Evolutionary conservation across 116 monocot genomes (phyloP).

Genomic region (Phalaenopsis hybrid): DNA sequence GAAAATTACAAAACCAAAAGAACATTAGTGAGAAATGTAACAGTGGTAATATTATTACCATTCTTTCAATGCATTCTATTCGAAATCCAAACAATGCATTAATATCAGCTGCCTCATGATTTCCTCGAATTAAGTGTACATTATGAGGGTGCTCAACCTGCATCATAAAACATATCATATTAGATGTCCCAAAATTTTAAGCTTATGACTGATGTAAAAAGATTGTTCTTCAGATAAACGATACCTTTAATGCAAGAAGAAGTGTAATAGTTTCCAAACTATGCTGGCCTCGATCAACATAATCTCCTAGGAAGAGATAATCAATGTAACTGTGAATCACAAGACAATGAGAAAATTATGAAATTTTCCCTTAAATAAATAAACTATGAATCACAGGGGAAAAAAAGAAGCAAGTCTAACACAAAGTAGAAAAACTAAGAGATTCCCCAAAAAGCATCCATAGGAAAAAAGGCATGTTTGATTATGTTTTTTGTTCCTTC

Average conservation of each 20-base stretch:
- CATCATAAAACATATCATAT: constrained; percentile 4
- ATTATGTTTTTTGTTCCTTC: too few species aligned
- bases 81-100: constrained; percentile 99
- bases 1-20: not conserved
- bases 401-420: not conserved
- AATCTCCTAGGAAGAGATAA: constrained; percentile 99
- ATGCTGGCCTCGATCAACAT: constrained; percentile 98
- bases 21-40: not conserved
- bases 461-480: not conserved
- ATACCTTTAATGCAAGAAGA: constrained; percentile 96
- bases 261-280: constrained; percentile 95
- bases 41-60: constrained; percentile 41
- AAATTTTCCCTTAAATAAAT: not conserved
- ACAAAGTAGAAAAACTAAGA: not conserved
- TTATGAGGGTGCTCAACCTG: constrained; percentile 92
- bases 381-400: not conserved
- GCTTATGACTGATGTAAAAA: not conserved
- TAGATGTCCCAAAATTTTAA: not conserved
- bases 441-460: not conserved
- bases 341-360: constrained; percentile 9
- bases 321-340: constrained; percentile 88
- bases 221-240: not conserved
- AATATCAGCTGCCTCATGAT: constrained; percentile 98
- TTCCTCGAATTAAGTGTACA: constrained; percentile 97
- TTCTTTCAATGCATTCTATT: constrained; percentile 97